Conservation (phyloP, 441 rosid species). For the Iberis amara region DNA sequence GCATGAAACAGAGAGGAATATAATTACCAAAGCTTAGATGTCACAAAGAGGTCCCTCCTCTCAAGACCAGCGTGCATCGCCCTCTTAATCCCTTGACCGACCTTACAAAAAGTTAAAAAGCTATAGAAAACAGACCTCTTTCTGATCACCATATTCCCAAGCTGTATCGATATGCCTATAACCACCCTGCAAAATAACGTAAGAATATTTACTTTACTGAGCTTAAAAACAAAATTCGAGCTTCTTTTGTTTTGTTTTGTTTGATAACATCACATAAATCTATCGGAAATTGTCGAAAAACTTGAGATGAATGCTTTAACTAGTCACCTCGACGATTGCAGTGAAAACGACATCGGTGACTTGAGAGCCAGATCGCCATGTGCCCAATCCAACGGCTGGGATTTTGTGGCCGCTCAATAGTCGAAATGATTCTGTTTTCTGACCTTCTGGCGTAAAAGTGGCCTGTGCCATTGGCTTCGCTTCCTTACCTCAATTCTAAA, state of each 20-base stretch:
- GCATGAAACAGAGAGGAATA: no score
- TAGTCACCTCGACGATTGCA: slow-evolving; percentile 44
- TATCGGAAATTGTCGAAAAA: no score
- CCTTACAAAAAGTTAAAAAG: slow-evolving; percentile 22
- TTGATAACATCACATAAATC: no score
- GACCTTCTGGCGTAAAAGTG: slow-evolving; percentile 28
- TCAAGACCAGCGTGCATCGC: slow-evolving; percentile 48
- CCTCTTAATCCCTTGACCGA: slow-evolving; percentile 38
- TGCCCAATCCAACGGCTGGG: slow-evolving; percentile 51
- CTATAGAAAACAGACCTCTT: slow-evolving; percentile 29
- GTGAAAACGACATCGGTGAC: slow-evolving; percentile 37
- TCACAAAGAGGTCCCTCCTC: slow-evolving; percentile 46
- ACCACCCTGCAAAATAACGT: slow-evolving; percentile 36
- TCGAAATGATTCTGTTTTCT: slow-evolving; percentile 34
- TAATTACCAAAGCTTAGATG: slow-evolving; percentile 46
- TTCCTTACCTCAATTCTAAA: not conserved
- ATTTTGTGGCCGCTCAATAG: slow-evolving; percentile 46
- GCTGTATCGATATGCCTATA: slow-evolving; percentile 57
- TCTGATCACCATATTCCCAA: slow-evolving; percentile 40
- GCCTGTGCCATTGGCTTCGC: slow-evolving; percentile 36
- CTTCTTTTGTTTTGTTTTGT: no score
- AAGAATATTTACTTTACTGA: no score
- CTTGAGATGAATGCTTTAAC: no score
- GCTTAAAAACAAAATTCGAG: no score
- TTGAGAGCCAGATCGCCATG: slow-evolving; percentile 39